phyloP scores from a whole-genome alignment of 164 flowering plant species.

The Magnolia officinalis region DNA sequence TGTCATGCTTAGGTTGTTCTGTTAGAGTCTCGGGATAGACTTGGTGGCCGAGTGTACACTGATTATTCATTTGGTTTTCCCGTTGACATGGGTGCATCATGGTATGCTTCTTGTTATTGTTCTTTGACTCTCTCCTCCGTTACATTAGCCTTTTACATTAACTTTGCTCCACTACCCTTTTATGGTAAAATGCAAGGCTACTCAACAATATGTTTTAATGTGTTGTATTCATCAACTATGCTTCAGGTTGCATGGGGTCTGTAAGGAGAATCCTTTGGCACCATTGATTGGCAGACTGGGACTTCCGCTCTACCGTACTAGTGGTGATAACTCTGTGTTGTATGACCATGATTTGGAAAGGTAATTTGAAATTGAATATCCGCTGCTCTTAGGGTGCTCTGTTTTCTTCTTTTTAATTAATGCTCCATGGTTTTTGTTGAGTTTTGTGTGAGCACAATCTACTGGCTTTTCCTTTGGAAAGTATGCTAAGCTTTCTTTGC shows the following conservation, averaged over 20 bases:
- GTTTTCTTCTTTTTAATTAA: no score
- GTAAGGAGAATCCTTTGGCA: conserved; percentile 93
- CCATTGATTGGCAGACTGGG: conserved; percentile 85
- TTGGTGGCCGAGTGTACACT: conserved; percentile 85
- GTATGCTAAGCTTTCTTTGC: no score
- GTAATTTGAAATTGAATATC: conserved; percentile 28
- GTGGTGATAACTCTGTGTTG: conserved; percentile 95
- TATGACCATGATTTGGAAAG: conserved; percentile 98
- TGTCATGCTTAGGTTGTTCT: conserved; percentile 50
- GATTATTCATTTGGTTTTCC: conserved; percentile 91
- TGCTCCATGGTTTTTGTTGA: not conserved
- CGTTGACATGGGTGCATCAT: conserved; percentile 90
- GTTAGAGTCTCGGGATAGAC: conserved; percentile 78
- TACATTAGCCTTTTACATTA: not conserved
- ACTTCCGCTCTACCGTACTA: conserved; percentile 86
- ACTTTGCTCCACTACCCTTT: not conserved
- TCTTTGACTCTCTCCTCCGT: not conserved
- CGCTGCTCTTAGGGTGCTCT: not conserved
- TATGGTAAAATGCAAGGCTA: no score
- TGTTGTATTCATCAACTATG: conserved; percentile 4
- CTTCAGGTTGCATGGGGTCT: conserved; percentile 95
- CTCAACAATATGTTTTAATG: not conserved
- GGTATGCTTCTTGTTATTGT: conserved; percentile 34
- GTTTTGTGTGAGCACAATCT: no score
- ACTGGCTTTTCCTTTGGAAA: no score